Percentiles rank a stretch among this genome's conserved stretches.
phyloP scores from a whole-genome alignment of 495 filamentous ascomycete genomes.

The Penicillium turbatum region DNA sequence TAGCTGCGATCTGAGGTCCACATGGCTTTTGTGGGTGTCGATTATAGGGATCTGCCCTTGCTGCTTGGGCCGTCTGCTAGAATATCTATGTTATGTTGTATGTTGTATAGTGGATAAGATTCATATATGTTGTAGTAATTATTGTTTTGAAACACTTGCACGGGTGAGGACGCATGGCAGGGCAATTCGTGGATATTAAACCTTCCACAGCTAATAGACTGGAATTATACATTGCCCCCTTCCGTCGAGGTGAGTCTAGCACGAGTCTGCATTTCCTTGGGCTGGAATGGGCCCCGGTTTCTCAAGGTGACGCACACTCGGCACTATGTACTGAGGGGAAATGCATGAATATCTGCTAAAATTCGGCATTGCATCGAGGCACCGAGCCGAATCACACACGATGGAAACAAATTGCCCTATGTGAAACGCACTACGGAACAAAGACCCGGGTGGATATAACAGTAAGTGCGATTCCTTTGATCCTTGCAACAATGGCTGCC shows the following conservation, averaged over 20 bases:
- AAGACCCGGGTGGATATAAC: neutral
- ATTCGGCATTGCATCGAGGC: conserved; percentile 10
- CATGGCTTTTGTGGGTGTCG: neutral
- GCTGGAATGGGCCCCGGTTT: no score
- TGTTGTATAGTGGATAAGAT: no score
- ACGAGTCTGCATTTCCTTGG: conserved; percentile 13
- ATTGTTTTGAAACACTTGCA: conserved; percentile 4
- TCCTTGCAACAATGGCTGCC: neutral
- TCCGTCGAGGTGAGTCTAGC: conserved; percentile 7
- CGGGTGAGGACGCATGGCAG: no score
- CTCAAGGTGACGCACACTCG: no score
- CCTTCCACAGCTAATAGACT: neutral
- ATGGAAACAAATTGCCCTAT: conserved; percentile 12
- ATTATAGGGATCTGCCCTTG: conserved; percentile 19
- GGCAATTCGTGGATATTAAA: neutral
- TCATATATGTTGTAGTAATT: no score
- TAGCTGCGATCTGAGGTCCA: neutral
- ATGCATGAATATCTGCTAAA: no score
- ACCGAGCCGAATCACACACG: no score
- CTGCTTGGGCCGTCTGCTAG: conserved; percentile 1
- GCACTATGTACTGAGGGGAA: no score
- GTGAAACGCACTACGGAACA: neutral
- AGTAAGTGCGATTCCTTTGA: neutral
- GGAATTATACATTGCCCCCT: neutral
- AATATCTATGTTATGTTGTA: conserved; percentile 5